Base-by-base conservation (phyloP, 2,329 filamentous ascomycete genomes). In the Fusarium torreyae region DNA sequence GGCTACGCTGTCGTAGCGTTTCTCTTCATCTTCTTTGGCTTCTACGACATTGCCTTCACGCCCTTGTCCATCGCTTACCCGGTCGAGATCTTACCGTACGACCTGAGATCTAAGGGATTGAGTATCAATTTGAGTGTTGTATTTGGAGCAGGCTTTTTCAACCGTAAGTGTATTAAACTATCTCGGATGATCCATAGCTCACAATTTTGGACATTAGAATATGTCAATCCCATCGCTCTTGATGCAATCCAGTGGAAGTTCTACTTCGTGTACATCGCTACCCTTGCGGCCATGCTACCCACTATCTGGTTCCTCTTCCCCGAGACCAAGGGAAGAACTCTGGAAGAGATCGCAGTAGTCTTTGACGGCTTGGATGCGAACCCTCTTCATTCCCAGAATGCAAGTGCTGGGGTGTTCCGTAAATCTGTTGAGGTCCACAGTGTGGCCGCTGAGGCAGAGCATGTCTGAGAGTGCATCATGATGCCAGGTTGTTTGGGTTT, bases 151-250 rank as follows among this genome's bases (percentile, higher is more conserved):
- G 54, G 61, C 14, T 60, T 60, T 18, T 61, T 66, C 40, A 66
- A 66, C 6, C 61, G 63, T 58, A 39, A 18, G 51, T 17, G 18
- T 3, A 8, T 8, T 26, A 3, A 7, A 1, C 1, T 7, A 17
- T n/a, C 7, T 4, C 6, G 0, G 6, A 14, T 18, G 2, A 15
- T 20, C 2, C 13, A 3, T 18, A 2, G n/a, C 20, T 51, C 26
- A 51, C 3, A 43, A 9, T 3, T 3, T 22, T 1, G 6, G 18
- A 11, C 13, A 38, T 6, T n/a, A 59, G 42, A 66, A 34, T 68
- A 62, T 5, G 67, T 70, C 14, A 70, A 70, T 9, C 67, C 67
- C 1, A 63, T 69, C n/a, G 62, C 62, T 1, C 57, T 70, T 10
- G 61, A 66, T 6, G 53, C 24, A 7, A 63, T 70, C 1, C 34